Percentiles rank a stretch among this genome's conserved stretches.
Evolutionary conservation across 495 filamentous ascomycete species (phyloP).

Genomic region (Penicillium turbatum): DNA sequence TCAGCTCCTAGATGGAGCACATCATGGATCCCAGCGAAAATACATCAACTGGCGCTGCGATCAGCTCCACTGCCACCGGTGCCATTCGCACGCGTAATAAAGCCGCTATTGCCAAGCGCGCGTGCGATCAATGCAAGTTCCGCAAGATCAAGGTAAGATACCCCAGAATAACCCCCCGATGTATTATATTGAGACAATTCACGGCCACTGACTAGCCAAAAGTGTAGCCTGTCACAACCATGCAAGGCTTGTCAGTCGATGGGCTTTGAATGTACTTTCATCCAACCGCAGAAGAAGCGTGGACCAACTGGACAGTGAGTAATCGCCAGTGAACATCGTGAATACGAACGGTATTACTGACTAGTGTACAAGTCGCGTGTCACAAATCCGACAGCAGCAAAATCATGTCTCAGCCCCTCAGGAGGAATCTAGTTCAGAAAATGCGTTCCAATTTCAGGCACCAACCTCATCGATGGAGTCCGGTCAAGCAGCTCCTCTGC

Average conservation of each 20-base stretch:
- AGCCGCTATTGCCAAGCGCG: constrained; percentile 30
- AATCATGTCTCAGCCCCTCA: constrained; percentile 19
- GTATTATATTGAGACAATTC: not conserved
- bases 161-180: too few species aligned
- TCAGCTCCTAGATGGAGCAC: not conserved
- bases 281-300: constrained; percentile 43
- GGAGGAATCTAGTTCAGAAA: constrained; percentile 12
- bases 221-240: constrained; percentile 42
- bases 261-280: constrained; percentile 45
- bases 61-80: constrained; percentile 12
- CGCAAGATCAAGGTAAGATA: constrained; percentile 40
- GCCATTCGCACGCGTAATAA: constrained; percentile 32
- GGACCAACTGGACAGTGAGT: constrained; percentile 43
- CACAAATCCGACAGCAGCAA: constrained; percentile 42
- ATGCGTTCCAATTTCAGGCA: constrained; percentile 21
- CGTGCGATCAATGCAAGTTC: constrained; percentile 44
- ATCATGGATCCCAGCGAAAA: not conserved
- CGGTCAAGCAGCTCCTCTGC: constrained; percentile 18
- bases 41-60: constrained; percentile 2
- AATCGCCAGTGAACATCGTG: not conserved
- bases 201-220: constrained; percentile 10
- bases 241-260: constrained; percentile 37
- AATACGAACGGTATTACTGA: constrained; percentile 4
- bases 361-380: constrained; percentile 28
- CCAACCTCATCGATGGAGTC: constrained; percentile 19